A percentile compares a stretch with the other conserved stretches of the same genome.
phyloP scores from a whole-genome alignment of 164 flowering plant genomes.

The Vitis rotundifolia region DNA sequence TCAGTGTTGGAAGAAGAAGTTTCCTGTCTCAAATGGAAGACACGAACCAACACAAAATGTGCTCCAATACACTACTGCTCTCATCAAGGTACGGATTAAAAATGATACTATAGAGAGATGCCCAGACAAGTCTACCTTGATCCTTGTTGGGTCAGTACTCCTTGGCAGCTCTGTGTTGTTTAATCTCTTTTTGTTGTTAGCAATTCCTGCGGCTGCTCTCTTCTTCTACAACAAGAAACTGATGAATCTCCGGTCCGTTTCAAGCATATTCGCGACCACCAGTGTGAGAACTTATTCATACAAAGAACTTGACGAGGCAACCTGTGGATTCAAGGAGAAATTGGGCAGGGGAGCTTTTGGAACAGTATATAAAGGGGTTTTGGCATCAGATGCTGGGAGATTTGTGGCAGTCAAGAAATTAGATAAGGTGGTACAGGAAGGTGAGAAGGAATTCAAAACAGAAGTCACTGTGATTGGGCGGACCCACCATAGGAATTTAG shows the following conservation, averaged over 20 bases:
- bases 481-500: no score
- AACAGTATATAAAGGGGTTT: constrained; percentile 10
- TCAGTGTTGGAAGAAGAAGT: constrained; percentile 12
- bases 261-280: neutral
- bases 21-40: constrained; percentile 16
- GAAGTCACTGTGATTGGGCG: no score
- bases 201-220: neutral
- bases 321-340: constrained; percentile 12
- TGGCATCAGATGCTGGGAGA: neutral
- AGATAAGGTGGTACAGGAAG: neutral
- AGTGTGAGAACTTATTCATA: constrained; percentile 11
- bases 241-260: neutral
- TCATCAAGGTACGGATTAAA: no score
- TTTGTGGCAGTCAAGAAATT: constrained; percentile 15
- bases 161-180: constrained; percentile 1
- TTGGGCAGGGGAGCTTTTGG: constrained; percentile 20
- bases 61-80: neutral
- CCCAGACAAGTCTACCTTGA: no score
- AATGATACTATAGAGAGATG: no score
- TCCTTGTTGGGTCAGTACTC: no score
- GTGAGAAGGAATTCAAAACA: no score
- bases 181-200: neutral
- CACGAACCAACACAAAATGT: no score
- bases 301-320: constrained; percentile 15
- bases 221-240: neutral